phyloP scores from a whole-genome alignment of 192 early-diverging fungal genomes.

The Entomortierella parvispora region DNA sequence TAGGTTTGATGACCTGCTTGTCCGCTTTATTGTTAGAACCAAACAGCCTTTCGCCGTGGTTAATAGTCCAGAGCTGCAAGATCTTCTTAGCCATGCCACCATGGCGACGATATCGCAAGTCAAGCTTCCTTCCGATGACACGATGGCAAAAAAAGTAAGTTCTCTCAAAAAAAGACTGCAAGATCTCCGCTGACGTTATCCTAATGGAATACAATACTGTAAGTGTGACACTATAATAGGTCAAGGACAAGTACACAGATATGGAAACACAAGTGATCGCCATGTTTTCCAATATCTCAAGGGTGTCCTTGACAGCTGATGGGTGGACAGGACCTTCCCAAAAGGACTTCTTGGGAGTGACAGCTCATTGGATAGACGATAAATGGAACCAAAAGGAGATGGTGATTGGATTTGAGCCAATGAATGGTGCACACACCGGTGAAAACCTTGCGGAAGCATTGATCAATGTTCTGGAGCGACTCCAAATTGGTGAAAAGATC shows the following conservation, averaged over 20 bases:
- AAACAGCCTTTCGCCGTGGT: slow-evolving; percentile 19
- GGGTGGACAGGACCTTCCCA: slow-evolving; percentile 32
- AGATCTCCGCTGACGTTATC: too few species aligned
- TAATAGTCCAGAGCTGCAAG: slow-evolving; percentile 9
- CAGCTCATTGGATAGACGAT: slow-evolving; percentile 24
- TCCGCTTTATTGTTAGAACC: slow-evolving; percentile 15
- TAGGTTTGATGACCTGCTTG: slow-evolving; percentile 13
- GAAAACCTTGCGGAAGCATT: slow-evolving; percentile 12
- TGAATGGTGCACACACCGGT: slow-evolving; percentile 11
- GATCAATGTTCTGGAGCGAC: slow-evolving; percentile 18
- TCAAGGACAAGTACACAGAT: slow-evolving; percentile 2
- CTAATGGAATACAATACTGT: neutral
- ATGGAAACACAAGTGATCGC: slow-evolving; percentile 15
- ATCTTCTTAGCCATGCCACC: slow-evolving; percentile 17
- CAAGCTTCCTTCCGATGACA: too few species aligned
- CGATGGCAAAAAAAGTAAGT: too few species aligned
- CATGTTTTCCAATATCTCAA: neutral
- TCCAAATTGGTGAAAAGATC: slow-evolving; percentile 15
- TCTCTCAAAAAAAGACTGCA: too few species aligned
- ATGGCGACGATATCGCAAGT: slow-evolving; percentile 5
- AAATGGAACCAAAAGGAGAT: slow-evolving; percentile 21
- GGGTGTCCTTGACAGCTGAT: slow-evolving; percentile 16
- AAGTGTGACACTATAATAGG: slow-evolving; percentile 1
- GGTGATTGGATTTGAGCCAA: slow-evolving; percentile 24
- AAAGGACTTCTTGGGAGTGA: slow-evolving; percentile 8